phyloP scores from a whole-genome alignment of 371 early-diverging fungal species.

The Smittium culicis region DNA sequence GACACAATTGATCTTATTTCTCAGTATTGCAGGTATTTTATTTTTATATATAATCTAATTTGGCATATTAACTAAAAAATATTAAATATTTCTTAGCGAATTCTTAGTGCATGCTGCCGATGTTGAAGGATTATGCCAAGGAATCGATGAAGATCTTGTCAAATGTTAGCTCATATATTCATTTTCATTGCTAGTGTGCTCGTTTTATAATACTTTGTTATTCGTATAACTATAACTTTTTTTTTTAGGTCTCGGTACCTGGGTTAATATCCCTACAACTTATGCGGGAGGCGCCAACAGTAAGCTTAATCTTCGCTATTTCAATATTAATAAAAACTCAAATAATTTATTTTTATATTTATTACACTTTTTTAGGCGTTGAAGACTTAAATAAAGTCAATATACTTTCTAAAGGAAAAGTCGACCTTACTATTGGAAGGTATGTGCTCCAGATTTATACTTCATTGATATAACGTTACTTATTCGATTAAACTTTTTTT shows the following conservation, averaged over 20 bases:
- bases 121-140: conserved; percentile 89
- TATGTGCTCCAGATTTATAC: conserved; percentile 34
- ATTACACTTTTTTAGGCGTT: conserved; percentile 14
- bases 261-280: conserved; percentile 80
- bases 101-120: conserved; percentile 95
- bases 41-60: conserved; percentile 9
- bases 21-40: conserved; percentile 41
- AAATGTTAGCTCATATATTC: conserved; percentile 26
- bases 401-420: conserved; percentile 60
- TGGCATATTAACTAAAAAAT: not conserved
- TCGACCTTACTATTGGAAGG: conserved; percentile 82
- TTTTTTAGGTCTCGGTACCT: conserved; percentile 48
- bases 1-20: conserved; percentile 47
- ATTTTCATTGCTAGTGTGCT: not conserved
- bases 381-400: conserved; percentile 68
- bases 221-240: conserved; percentile 10
- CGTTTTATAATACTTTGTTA: too few relatives aligned
- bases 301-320: conserved; percentile 12
- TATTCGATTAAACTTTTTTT: not conserved
- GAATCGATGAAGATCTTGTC: conserved; percentile 82
- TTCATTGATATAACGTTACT: not conserved
- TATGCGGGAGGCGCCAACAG: conserved; percentile 83
- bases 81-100: conserved; percentile 40
- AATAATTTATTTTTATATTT: too few relatives aligned
- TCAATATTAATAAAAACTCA: not conserved